These are phyloP conservation scores for Dalbergia cochinchinensis DNA, from an alignment of 306 rosid genomes.

Conservation along the genomic window DNA sequence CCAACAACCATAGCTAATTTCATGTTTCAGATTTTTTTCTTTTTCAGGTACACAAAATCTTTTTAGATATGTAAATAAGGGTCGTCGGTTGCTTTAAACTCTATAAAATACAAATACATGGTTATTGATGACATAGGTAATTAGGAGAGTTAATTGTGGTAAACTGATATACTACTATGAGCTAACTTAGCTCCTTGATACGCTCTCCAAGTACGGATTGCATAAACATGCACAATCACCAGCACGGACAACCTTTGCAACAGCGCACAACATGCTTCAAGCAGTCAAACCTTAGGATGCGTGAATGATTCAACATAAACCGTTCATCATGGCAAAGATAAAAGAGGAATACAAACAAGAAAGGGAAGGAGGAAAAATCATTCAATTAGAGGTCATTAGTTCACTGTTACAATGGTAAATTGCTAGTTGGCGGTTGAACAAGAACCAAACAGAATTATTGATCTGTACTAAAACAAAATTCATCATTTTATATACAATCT, in stretches of 20 bases:
- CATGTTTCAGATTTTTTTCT: too few relatives aligned
- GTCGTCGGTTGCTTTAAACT: too few relatives aligned
- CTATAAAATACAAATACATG: too few relatives aligned
- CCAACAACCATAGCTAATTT: too few relatives aligned
- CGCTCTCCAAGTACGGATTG: neutral
- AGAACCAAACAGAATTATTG: slow-evolving; percentile 38
- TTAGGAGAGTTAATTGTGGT: too few relatives aligned
- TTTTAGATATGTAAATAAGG: too few relatives aligned
- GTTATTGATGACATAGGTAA: too few relatives aligned
- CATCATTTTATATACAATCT: slow-evolving; percentile 18
- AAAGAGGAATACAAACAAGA: too few relatives aligned
- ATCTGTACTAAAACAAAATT: slow-evolving; percentile 1
- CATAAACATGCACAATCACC: neutral
- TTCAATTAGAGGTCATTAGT: slow-evolving; percentile 12
- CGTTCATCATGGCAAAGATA: neutral
- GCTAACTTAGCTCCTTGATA: neutral
- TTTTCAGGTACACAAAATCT: too few relatives aligned
- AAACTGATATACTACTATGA: too few relatives aligned
- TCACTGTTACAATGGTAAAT: slow-evolving; percentile 29
- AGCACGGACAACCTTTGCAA: slow-evolving; percentile 19
- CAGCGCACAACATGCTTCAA: slow-evolving; percentile 4
- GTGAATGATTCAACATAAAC: neutral
- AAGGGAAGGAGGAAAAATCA: neutral
- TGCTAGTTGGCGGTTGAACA: slow-evolving; percentile 18
- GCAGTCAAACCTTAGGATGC: slow-evolving; percentile 11